These are phyloP conservation scores for Drechmeria coniospora DNA, from an alignment of 2,329 filamentous ascomycete genomes.

Conservation along the genomic window DNA sequence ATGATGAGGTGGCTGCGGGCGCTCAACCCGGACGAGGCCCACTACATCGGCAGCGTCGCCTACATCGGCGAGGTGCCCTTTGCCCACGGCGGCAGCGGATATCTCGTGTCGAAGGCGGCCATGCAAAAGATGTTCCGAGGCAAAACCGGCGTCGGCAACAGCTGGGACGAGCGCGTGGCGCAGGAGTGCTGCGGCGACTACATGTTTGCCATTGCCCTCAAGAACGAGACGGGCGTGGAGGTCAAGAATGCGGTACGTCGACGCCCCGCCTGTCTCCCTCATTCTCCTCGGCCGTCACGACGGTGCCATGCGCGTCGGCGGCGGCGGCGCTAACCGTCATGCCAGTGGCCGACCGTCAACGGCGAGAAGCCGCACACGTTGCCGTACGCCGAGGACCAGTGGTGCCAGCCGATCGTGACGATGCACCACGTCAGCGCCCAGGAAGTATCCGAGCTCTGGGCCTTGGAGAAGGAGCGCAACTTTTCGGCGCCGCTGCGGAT, in stretches of 20 bases:
- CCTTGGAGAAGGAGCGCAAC: slow-evolving; percentile 30
- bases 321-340: slow-evolving; percentile 3
- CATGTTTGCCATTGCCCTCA: slow-evolving; percentile 29
- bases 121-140: slow-evolving; percentile 30
- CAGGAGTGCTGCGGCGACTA: slow-evolving; percentile 36
- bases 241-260: slow-evolving; percentile 26
- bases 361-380: slow-evolving; percentile 38
- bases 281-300: neutral
- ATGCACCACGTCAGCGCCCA: slow-evolving; percentile 39
- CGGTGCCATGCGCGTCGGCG: neutral
- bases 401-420: slow-evolving; percentile 40
- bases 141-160: slow-evolving; percentile 26
- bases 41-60: slow-evolving; percentile 35
- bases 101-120: slow-evolving; percentile 33
- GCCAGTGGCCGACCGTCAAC: slow-evolving; percentile 39
- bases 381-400: slow-evolving; percentile 29
- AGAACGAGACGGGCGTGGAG: slow-evolving; percentile 23
- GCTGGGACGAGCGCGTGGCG: slow-evolving; percentile 26
- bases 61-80: slow-evolving; percentile 27
- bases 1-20: slow-evolving; percentile 30
- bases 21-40: slow-evolving; percentile 25
- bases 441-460: slow-evolving; percentile 33
- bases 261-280: neutral
- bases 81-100: slow-evolving; percentile 41
- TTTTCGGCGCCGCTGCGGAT: slow-evolving; percentile 21